Evolutionary conservation across 1,284 basidiomycete genomes (phyloP).

Genomic region (Bondarzewia mesenterica): DNA sequence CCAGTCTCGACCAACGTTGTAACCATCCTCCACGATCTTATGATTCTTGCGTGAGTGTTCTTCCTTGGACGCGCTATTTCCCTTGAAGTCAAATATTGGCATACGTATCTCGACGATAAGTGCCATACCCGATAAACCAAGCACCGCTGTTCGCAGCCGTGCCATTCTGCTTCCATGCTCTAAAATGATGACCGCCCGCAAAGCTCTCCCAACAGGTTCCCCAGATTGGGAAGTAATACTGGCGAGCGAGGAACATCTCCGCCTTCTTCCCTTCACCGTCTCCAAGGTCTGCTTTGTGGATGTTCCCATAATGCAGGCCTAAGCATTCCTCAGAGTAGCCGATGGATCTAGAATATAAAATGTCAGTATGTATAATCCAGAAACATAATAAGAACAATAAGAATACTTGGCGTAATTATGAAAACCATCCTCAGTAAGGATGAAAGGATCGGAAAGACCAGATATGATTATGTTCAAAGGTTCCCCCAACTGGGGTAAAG

Average conservation of each 20-base stretch:
- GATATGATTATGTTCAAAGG: slow-evolving; percentile 40
- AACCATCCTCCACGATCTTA: slow-evolving; percentile 66
- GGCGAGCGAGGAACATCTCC: slow-evolving; percentile 34
- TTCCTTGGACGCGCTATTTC: slow-evolving; percentile 64
- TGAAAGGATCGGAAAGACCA: slow-evolving; percentile 33
- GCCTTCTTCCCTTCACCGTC: slow-evolving; percentile 33
- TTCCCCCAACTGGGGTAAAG: slow-evolving; percentile 38
- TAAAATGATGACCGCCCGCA: slow-evolving; percentile 38
- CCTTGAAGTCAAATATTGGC: neutral
- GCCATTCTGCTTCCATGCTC: slow-evolving; percentile 40
- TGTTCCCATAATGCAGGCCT: slow-evolving; percentile 34
- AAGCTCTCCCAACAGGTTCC: slow-evolving; percentile 43
- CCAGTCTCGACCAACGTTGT: slow-evolving; percentile 70
- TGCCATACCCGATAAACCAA: slow-evolving; percentile 37
- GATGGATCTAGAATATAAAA: slow-evolving; percentile 41
- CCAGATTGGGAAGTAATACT: slow-evolving; percentile 34
- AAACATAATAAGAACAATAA: neutral
- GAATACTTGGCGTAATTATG: slow-evolving; percentile 36
- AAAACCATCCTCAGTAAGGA: slow-evolving; percentile 33
- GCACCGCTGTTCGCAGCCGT: slow-evolving; percentile 33
- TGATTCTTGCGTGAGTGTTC: slow-evolving; percentile 61
- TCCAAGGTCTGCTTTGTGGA: slow-evolving; percentile 37
- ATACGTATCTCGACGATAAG: neutral
- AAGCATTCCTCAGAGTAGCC: slow-evolving; percentile 52
- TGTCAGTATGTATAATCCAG: slow-evolving; percentile 2